Base-by-base conservation (phyloP, 2,329 filamentous ascomycete species). In the Fusarium sp. region DNA sequence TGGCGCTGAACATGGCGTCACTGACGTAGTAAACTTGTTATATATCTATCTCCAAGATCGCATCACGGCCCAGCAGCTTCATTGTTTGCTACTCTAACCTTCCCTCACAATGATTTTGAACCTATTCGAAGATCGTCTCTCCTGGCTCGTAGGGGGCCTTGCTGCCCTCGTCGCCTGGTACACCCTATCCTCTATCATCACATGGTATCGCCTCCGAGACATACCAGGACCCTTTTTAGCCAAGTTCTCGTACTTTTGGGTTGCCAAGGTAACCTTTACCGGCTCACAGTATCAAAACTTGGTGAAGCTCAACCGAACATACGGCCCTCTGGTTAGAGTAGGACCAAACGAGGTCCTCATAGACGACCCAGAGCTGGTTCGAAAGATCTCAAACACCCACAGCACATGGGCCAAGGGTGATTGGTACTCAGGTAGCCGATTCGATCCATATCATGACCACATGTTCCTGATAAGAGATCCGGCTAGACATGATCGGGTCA, bases 121-220 rank as follows among this genome's bases (percentile, higher is more conserved):
- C 24, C 15, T 38, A 7, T 31, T 19, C 6, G 19, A 47, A 2
- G 9, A 3, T 7, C 4, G 25, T 31, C 12, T 52, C 5, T 2
- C 32, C 2, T 52, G 49, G 41, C 25, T 47, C 24, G 10, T 34
- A 1, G 35, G 12, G 7, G 9, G n/a, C 6, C 3, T 26, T 3
- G 1, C 2, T 8, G 31, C 19, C 6, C 11, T 52, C 7, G 35
- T 31, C 7, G 2, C 32, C 9, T 56, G 31, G 25, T 26, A 35
- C 1, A 4, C 31, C 7, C 1, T 41, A 6, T 54, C 51, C 9
- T 42, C 45, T 0, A 0, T 13, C 3, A 0, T 25, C 2, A 10
- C 45, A 12, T 54, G 51, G 51, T 50, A 54, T 22, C 51, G 36
- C 13, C 45, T 54, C 7, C 36, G 45, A 4, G 36, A 51, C 9